Base-by-base conservation (phyloP, 805 yeast genomes). In the Teunomyces gatunensis region DNA sequence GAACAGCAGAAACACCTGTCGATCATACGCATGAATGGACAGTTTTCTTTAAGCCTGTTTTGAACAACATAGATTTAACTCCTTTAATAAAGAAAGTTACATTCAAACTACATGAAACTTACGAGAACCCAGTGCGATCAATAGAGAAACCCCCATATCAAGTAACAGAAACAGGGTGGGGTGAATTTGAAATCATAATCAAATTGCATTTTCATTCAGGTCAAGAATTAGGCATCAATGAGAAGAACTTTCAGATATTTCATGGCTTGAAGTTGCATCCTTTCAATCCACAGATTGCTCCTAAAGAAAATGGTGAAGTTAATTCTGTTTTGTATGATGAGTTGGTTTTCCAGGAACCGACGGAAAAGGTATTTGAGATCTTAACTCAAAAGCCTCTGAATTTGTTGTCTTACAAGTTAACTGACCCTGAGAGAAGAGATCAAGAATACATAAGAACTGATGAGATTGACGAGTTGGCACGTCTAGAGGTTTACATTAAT, bases 141-240 rank as follows among this genome's bases (percentile, higher is more conserved):
- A 76, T 92, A 12, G 98, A 94, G 52, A 63, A 74, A 27, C 97
- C 98, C 1, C 99, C 99, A 0, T 94, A 86, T 59, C 96, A 90
- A 64, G 89, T 94, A 25, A 87, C 96, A 1, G 99, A 94, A 61
- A 88, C 98, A 0, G 99, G 99, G 0, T 94, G 99, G 99, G 99
- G 99, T 55, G 99, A 94, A 65, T 94, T 94, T 67, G 99, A 94
- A 60, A 86, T 94, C 51, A 81, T 87, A 32, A 84, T 94, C 47
- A 88, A 91, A 61, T 80, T 94, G 13, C 91, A 84, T 64, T 94
- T 94, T 65, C 84, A 83, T 33, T 78, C 84, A n/a, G 96, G 88
- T 27, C 85, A 95, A 12, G 78, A 73, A 40, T 57, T 73, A 36
- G 75, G 76, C 2, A 68, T 72, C 29, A 85, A 84, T 55, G 99